Evolutionary conservation across 345 rosid genomes (phyloP).

Genomic region (Triadica sebifera): DNA sequence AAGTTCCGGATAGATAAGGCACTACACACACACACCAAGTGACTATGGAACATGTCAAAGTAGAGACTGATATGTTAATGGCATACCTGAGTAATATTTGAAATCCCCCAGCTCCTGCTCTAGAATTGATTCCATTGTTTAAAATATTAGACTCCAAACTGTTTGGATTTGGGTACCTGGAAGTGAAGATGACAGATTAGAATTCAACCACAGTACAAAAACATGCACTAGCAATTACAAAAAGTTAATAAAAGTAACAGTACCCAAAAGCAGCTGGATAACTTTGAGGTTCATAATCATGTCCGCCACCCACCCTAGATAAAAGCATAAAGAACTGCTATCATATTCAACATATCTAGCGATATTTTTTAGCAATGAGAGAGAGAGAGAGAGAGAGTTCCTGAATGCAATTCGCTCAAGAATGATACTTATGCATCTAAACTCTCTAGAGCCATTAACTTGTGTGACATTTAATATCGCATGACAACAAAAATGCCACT

Average conservation of each 20-base stretch:
- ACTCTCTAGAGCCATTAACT: background rate
- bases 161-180: constrained; percentile 36
- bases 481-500: background rate
- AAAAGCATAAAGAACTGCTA: constrained; percentile 16
- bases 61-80: background rate
- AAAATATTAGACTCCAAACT: constrained; percentile 35
- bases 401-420: background rate
- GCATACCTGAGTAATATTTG: constrained; percentile 41
- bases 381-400: background rate
- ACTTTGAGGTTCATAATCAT: constrained; percentile 40
- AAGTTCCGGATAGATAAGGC: too few species aligned
- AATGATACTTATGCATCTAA: background rate
- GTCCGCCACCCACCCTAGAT: constrained; percentile 46
- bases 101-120: constrained; percentile 30
- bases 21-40: background rate
- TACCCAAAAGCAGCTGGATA: constrained; percentile 41
- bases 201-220: constrained; percentile 3
- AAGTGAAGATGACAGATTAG: constrained; percentile 5
- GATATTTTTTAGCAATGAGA: background rate
- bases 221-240: background rate
- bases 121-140: constrained; percentile 27
- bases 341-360: background rate
- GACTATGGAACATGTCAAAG: background rate
- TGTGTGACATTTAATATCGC: background rate
- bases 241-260: background rate